Base-by-base conservation (phyloP, 768 basidiomycete genomes). In the Suillus bovinus region DNA sequence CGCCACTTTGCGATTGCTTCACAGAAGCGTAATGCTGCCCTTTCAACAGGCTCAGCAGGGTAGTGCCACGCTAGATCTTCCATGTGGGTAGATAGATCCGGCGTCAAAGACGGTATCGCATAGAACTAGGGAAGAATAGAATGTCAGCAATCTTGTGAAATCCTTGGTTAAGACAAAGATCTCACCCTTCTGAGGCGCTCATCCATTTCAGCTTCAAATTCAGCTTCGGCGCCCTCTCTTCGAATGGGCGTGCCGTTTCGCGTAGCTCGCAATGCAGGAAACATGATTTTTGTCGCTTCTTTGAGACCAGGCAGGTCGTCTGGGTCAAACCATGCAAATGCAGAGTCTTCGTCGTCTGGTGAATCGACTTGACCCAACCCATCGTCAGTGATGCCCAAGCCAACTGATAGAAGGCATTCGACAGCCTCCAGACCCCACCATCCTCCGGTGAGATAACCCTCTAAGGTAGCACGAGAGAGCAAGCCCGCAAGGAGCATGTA, bases 1-100 rank as follows among this genome's bases (percentile, higher is more conserved):
- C 91, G 78, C 93, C 92, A 94, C 58, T 83, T 84, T 1, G 89
- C 86, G 49, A 94, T 81, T 39, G 90, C 90, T 70, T 94, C 92
- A 69, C 88, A 92, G 69, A 91, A 94, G 56, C 90, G 79, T 6
- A 92, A 80, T 0, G 89, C 86, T 33, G 89, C 87, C 22, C 91
- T 82, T 69, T 94, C 92, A 17, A 93, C 84, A 24, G 90, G 88
- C 68, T 94, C 91, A 1, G 89, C 86, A 34, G 93, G 91, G 70
- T 87, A 94, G 67, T 86, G 84, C 85, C 87, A 88, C 2, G 90
- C 89, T 33, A 77, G 50, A 60, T 76, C 77, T 69, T 91, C 90
- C 85, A 93, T 86, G 66, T 93, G 90, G 1, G 87, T 89, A 4
- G 88, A 84, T 27, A 93, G 79, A 71, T 93, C 90, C 0, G 87